phyloP scores from a whole-genome alignment of 2,329 filamentous ascomycete genomes.

The Amesomyces nigricolor region DNA sequence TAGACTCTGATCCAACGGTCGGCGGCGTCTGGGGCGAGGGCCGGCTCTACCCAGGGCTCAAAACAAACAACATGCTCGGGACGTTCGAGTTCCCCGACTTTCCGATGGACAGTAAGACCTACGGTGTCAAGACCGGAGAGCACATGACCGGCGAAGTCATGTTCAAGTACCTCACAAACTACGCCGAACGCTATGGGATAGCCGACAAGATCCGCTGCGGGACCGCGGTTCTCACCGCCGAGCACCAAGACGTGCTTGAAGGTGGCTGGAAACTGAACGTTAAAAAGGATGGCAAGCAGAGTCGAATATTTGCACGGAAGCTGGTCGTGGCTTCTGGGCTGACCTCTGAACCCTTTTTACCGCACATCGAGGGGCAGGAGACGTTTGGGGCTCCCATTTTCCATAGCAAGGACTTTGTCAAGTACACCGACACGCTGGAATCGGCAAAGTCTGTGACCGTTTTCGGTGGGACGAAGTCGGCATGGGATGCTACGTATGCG shows the following conservation, averaged over 20 bases:
- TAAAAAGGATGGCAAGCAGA: slow-evolving; percentile 8
- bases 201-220: slow-evolving; percentile 36
- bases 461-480: slow-evolving; percentile 59
- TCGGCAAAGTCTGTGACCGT: slow-evolving; percentile 45
- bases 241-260: slow-evolving; percentile 32
- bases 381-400: slow-evolving; percentile 43
- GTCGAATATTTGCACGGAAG: slow-evolving; percentile 38
- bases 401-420: slow-evolving; percentile 43
- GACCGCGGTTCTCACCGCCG: slow-evolving; percentile 38
- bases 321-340: slow-evolving; percentile 52
- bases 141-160: slow-evolving; percentile 45
- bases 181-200: slow-evolving; percentile 40
- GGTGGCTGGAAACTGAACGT: slow-evolving; percentile 42
- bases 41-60: slow-evolving; percentile 62
- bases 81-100: slow-evolving; percentile 71
- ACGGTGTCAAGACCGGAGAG: slow-evolving; percentile 40
- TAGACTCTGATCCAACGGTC: slow-evolving; percentile 52
- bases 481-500: slow-evolving; percentile 59
- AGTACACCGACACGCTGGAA: slow-evolving; percentile 37
- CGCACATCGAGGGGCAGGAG: slow-evolving; percentile 42
- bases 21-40: slow-evolving; percentile 68
- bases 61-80: slow-evolving; percentile 68
- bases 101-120: slow-evolving; percentile 56
- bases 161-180: slow-evolving; percentile 43
- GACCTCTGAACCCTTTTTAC: slow-evolving; percentile 46